Evolutionary conservation across 805 yeast genomes (phyloP).

Genomic region (Candida railenensis): DNA sequence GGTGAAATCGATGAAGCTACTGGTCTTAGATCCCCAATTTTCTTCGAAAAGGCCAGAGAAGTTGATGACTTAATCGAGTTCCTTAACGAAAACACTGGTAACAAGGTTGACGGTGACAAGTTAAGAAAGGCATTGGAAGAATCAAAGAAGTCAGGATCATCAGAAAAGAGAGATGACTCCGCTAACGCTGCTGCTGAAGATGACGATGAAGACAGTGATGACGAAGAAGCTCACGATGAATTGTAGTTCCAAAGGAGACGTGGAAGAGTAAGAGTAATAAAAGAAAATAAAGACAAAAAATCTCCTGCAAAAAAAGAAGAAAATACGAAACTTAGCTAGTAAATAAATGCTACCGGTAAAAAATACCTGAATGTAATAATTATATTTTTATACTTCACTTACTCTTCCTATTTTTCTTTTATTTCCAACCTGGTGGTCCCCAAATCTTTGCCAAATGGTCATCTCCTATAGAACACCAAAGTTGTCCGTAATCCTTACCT

Average conservation of each 20-base stretch:
- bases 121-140: constrained; percentile 12
- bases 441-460: constrained; percentile 70
- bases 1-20: constrained; percentile 41
- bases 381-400: neutral
- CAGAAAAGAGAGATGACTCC: constrained; percentile 26
- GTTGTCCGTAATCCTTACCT: constrained; percentile 36
- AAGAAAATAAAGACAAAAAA: neutral
- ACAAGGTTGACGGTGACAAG: constrained; percentile 53
- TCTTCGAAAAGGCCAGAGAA: constrained; percentile 70
- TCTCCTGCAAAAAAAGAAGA: neutral
- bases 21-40: constrained; percentile 52
- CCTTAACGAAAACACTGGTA: constrained; percentile 66
- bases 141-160: constrained; percentile 21
- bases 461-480: constrained; percentile 86
- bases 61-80: constrained; percentile 69
- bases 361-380: neutral
- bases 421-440: constrained; percentile 37
- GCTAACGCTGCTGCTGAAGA: constrained; percentile 22
- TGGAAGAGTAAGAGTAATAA: neutral
- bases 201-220: constrained; percentile 4
- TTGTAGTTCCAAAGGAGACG: constrained; percentile 4
- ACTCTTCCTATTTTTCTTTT: neutral
- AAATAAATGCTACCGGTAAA: neutral
- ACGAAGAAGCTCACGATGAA: constrained; percentile 7
- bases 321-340: neutral